Evolutionary conservation across 116 monocot species (phyloP).

Genomic region (Iris pallida): DNA sequence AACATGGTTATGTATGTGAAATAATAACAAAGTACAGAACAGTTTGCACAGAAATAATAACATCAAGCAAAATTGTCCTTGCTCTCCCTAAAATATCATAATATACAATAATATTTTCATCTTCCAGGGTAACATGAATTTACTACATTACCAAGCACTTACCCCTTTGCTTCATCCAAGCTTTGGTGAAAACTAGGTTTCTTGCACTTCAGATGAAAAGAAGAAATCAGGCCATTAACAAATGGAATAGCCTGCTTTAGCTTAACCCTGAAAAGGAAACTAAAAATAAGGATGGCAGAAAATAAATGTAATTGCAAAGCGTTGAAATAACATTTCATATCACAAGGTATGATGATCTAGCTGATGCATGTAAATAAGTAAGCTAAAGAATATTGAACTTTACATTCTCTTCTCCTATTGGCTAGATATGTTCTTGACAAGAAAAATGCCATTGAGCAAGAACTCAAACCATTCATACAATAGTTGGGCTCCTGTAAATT

Average conservation of each 20-base stretch:
- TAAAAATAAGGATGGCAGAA: not conserved
- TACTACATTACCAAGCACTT: constrained; percentile 11
- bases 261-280: constrained; percentile 57
- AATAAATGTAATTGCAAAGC: not conserved
- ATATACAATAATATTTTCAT: no score
- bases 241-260: constrained; percentile 75
- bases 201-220: constrained; percentile 91
- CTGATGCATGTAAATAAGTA: not conserved
- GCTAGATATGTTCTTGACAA: no score
- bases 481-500: no score
- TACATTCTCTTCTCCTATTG: no score
- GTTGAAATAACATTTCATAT: not conserved
- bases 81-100: no score
- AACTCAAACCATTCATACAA: not conserved
- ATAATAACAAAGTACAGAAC: no score
- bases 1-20: no score
- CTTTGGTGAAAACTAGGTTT: constrained; percentile 61
- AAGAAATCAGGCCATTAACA: constrained; percentile 75
- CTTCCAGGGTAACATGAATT: no score
- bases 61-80: no score
- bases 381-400: no score
- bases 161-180: constrained; percentile 92
- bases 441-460: not conserved
- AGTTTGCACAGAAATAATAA: no score
- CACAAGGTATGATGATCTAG: not conserved